A percentile compares a stretch with the other conserved stretches of the same genome.
Evolutionary conservation across 2,329 filamentous ascomycete species (phyloP).

Genomic region (Hypoxylon sp.): DNA sequence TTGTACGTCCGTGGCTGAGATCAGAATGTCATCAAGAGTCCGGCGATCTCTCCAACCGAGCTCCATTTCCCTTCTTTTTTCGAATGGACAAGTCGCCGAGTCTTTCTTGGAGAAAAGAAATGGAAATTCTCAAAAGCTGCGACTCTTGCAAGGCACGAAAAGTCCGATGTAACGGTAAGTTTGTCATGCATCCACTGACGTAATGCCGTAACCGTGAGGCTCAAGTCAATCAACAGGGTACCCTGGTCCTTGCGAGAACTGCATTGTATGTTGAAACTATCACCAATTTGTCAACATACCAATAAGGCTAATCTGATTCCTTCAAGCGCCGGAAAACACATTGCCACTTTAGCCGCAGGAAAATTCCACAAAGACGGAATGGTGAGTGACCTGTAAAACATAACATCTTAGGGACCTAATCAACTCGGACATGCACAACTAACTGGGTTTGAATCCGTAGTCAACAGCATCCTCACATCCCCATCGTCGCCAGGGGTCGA

Average conservation of each 20-base stretch:
- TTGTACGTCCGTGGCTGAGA: conserved; percentile 3
- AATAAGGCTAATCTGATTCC: conserved; percentile 16
- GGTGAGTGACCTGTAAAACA: conserved; percentile 33
- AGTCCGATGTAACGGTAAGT: conserved; percentile 58
- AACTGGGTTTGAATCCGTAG: conserved; percentile 9
- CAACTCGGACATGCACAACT: not conserved
- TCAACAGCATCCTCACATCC: conserved; percentile 24
- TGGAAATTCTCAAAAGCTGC: conserved; percentile 53
- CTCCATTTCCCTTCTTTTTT: not conserved
- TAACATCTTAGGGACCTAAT: not conserved
- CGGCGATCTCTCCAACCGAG: not conserved
- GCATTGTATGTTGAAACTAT: conserved; percentile 46
- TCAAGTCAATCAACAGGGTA: conserved; percentile 32
- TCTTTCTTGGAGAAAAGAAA: not conserved
- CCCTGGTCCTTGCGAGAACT: conserved; percentile 52
- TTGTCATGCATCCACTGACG: conserved; percentile 3
- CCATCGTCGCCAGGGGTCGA: conserved; percentile 9
- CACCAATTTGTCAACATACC: not conserved
- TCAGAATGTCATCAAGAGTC: conserved; percentile 10
- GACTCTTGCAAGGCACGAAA: conserved; percentile 60
- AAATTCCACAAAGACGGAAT: conserved; percentile 47
- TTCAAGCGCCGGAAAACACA: conserved; percentile 28
- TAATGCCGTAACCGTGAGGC: conserved; percentile 17
- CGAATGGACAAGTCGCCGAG: not conserved
- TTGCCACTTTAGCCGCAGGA: conserved; percentile 51